These are phyloP conservation scores for Populus hybrid DNA, from an alignment of 441 rosid species.

Conservation along the genomic window DNA sequence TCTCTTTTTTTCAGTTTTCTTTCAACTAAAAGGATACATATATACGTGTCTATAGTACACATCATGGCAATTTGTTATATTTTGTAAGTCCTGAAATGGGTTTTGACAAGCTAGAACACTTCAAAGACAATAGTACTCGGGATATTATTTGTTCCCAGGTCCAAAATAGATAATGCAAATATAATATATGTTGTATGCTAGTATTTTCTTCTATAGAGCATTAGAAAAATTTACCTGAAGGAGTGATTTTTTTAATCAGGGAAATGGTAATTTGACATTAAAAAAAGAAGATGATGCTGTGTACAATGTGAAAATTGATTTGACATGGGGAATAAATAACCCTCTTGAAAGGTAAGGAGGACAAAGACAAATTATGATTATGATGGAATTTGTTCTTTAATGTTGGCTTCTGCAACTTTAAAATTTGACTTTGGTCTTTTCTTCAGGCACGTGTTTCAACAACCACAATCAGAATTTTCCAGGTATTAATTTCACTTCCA, in stretches of 20 bases:
- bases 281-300: slow-evolving; percentile 47
- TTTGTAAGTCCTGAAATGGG: slow-evolving; percentile 62
- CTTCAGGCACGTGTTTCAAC: neutral
- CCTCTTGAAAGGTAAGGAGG: slow-evolving; percentile 53
- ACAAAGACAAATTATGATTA: neutral
- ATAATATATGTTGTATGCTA: neutral
- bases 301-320: slow-evolving; percentile 47
- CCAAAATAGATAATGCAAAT: neutral
- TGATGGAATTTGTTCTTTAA: neutral
- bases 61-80: neutral
- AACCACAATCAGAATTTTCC: slow-evolving; percentile 55
- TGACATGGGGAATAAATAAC: slow-evolving; percentile 56
- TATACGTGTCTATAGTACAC: neutral
- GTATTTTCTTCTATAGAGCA: slow-evolving; percentile 13
- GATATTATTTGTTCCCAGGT: slow-evolving; percentile 77
- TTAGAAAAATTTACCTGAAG: slow-evolving; percentile 15
- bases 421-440: slow-evolving; percentile 10
- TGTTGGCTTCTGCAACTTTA: slow-evolving; percentile 10
- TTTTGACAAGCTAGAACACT: slow-evolving; percentile 48
- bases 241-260: slow-evolving; percentile 32
- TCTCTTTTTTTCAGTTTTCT: neutral
- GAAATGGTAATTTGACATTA: slow-evolving; percentile 21
- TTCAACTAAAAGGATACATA: neutral
- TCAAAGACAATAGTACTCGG: slow-evolving; percentile 47
- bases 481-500: slow-evolving; percentile 39